Evolutionary conservation across 768 basidiomycete species (phyloP), one percentile per base, ranked within the genome.

Genomic region (Lactifluus echinatus): DNA sequence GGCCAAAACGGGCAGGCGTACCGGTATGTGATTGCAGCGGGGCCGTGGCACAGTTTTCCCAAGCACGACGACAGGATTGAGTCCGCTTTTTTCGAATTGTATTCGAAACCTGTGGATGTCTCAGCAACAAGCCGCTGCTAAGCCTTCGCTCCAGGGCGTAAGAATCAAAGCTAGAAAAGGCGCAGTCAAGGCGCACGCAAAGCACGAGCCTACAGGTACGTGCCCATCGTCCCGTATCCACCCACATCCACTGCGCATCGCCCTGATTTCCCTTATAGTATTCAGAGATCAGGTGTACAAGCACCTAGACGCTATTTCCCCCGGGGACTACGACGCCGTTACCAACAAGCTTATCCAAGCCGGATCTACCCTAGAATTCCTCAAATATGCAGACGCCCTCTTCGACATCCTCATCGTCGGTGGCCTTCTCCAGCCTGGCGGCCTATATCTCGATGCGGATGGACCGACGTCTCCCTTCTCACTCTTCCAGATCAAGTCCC

Each of bases 341-440:
- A 72, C 85, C 44, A 79, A 83, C 66, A 92, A 92, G 73, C 83
- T 99, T 66, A 80, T 93, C 65, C 87, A 89, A 71, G 93, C 94
- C 55, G 95, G 94, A 42, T 83, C 87, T 24, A 85, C 89, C 48
- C 87, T 99, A 71, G 96, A 99, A 74, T 87, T 84, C 68, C 84
- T 94, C 72, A 96, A 96, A 76, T 97, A 98, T 85, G 89, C 92
- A 73, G 93, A 96, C 66, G 80, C 87, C 55, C 85, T 98, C 66
- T 98, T 96, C 73, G 94, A 99, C 74, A 82, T 96, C 75, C 80
- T 97, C 69, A 82, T 99, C 67, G 87, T 93, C 67, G 95, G 95
- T 48, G 92, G 93, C 40, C 86, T 99, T 62, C 83, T 99, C 66
- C 94, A 97, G 73, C 96, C 95, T 19, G 95, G 95, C 50, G 95